Evolutionary conservation across 805 yeast genomes (phyloP).

Genomic region (Komagataella ulmi): DNA sequence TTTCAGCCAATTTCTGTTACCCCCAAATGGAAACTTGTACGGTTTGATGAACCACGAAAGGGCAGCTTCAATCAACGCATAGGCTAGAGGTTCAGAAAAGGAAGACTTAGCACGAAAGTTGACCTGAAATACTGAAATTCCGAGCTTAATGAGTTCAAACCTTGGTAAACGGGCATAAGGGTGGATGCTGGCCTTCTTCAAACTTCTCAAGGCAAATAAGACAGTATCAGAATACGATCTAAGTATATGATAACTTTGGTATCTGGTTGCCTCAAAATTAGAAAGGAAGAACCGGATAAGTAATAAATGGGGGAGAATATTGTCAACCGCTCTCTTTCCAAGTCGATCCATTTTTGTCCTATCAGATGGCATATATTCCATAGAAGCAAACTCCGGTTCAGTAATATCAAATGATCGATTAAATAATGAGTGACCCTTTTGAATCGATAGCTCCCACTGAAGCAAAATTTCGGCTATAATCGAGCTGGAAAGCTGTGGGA

Average conservation of each 20-base stretch:
- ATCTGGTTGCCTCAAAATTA: conserved; percentile 66
- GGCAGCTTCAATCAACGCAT: conserved; percentile 47
- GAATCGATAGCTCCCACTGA: conserved; percentile 57
- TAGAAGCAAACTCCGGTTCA: conserved; percentile 49
- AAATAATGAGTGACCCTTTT: conserved; percentile 49
- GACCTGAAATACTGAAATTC: conserved; percentile 47
- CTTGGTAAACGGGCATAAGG: conserved; percentile 69
- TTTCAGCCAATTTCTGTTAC: conserved; percentile 56
- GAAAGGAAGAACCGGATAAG: conserved; percentile 60
- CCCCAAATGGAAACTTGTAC: conserved; percentile 71
- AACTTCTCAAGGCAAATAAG: conserved; percentile 36
- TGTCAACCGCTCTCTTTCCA: conserved; percentile 32
- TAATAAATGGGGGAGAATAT: conserved; percentile 52
- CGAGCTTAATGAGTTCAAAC: conserved; percentile 59
- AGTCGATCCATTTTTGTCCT: conserved; percentile 39
- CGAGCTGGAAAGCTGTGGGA: conserved; percentile 41
- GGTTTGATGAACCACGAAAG: conserved; percentile 67
- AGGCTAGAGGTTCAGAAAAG: conserved; percentile 27
- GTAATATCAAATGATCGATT: conserved; percentile 37
- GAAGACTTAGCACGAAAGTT: conserved; percentile 27
- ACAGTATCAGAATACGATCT: conserved; percentile 54
- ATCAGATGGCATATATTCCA: conserved; percentile 88
- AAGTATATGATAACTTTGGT: conserved; percentile 57
- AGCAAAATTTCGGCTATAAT: conserved; percentile 56
- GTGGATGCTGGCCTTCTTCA: conserved; percentile 57